Conservation (phyloP, 768 basidiomycete genomes). For the Tremella fuciformis region DNA sequence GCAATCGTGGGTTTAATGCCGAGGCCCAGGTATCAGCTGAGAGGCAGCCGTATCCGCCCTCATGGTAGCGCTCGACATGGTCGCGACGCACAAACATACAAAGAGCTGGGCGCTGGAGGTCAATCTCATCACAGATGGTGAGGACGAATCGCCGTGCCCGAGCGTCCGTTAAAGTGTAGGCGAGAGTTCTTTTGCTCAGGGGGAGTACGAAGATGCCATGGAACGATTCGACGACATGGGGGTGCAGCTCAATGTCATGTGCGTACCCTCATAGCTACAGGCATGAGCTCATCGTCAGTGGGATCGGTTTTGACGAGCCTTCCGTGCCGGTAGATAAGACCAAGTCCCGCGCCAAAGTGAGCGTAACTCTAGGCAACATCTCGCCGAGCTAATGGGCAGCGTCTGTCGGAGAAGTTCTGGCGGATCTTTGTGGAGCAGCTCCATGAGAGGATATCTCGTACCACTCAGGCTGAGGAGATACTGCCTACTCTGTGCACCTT, state of each 20-base stretch:
- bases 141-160: constrained; percentile 58
- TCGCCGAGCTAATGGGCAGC: constrained; percentile 53
- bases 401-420: constrained; percentile 73
- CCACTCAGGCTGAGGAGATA: constrained; percentile 33
- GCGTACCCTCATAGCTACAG: constrained; percentile 33
- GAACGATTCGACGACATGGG: constrained; percentile 63
- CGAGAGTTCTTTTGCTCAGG: constrained; percentile 42
- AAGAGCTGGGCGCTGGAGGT: constrained; percentile 87
- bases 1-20: constrained; percentile 45
- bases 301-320: constrained; percentile 37
- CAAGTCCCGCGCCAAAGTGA: constrained; percentile 60
- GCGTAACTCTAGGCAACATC: constrained; percentile 6
- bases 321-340: constrained; percentile 39
- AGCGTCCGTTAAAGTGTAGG: constrained; percentile 22
- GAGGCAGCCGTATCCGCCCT: constrained; percentile 72
- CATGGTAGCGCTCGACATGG: constrained; percentile 79
- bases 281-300: constrained; percentile 17
- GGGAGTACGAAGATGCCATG: constrained; percentile 53
- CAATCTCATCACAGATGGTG: constrained; percentile 79
- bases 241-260: constrained; percentile 72
- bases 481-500: constrained; percentile 64
- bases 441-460: constrained; percentile 26
- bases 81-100: constrained; percentile 63
- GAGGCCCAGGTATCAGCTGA: background rate
- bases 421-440: constrained; percentile 43